phyloP scores from a whole-genome alignment of 2,329 filamentous ascomycete species.

The Bipolaris victoriae region DNA sequence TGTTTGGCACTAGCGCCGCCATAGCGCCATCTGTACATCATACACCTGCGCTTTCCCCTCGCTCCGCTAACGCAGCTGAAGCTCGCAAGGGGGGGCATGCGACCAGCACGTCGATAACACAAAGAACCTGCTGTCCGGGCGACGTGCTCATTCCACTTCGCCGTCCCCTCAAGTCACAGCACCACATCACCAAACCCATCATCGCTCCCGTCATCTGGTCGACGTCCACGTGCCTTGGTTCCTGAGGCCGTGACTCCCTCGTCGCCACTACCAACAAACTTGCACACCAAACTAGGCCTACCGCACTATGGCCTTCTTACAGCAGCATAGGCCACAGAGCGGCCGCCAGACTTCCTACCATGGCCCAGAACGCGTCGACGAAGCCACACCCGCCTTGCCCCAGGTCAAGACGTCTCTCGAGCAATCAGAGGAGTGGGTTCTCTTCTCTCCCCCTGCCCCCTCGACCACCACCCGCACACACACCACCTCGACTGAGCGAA shows the following conservation, averaged over 20 bases:
- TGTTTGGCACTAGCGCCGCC: constrained; percentile 27
- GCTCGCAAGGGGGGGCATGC: constrained; percentile 30
- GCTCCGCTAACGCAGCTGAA: constrained; percentile 24
- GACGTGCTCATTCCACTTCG: constrained; percentile 9
- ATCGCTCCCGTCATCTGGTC: constrained; percentile 15
- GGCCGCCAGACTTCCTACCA: constrained; percentile 46
- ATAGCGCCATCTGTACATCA: constrained; percentile 33
- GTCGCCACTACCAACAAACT: constrained; percentile 19
- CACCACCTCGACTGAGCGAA: constrained; percentile 69
- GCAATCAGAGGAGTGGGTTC: constrained; percentile 91
- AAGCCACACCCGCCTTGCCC: constrained; percentile 41
- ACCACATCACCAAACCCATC: not conserved
- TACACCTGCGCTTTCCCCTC: constrained; percentile 21
- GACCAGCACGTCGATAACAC: constrained; percentile 21
- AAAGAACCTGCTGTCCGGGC: constrained; percentile 9
- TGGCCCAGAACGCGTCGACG: constrained; percentile 31
- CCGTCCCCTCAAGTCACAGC: not conserved
- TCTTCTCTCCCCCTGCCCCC: constrained; percentile 72
- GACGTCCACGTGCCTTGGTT: constrained; percentile 27
- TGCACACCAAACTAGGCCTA: constrained; percentile 14
- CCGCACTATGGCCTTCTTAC: constrained; percentile 47
- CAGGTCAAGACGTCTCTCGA: constrained; percentile 59
- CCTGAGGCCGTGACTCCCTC: constrained; percentile 19
- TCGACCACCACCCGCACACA: constrained; percentile 73
- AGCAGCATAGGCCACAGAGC: constrained; percentile 47